Base-by-base conservation (phyloP, 129 eudicot genomes). In the Logfia minima region DNA sequence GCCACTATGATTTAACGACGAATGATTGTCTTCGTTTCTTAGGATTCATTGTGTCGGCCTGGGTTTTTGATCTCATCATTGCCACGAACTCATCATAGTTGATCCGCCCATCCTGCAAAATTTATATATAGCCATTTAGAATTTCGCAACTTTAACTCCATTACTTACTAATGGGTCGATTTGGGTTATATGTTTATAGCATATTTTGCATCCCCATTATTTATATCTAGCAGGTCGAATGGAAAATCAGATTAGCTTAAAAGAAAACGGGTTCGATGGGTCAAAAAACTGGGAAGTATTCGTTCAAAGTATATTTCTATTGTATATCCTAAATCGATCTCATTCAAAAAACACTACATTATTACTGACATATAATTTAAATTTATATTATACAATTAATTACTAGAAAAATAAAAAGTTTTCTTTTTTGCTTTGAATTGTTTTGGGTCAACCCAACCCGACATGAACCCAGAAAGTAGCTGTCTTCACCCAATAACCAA, bases 61-160 rank as follows among this genome's bases (percentile, higher is more conserved):
- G 92, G 13, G 90, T 96, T 93, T 82, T 93, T 84, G 75, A 64
- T 83, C 80, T 93, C 98, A 93, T 93, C 97, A 93, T 93, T 62
- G 97, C 97, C 67, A 84, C 96, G 79, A 93, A 93, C 70, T 93
- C 98, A 2, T 90, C 98, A 43, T 93, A 93, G 85, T 93, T 90
- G 51, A 93, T 89, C 60, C 96, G 91, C 1, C 98, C 97, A 80
- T 93, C 98, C 98, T 93, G 79, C 79, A 86, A 67, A 70, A 34
- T 65, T 67, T 31, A 16, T 43, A 75, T 39, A 26, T 28, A 67
- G 8, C 4, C 31, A 35, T 28, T 59, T 48, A 63, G 53, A 51
- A 45, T 51, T 4, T 61, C 8, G 13, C 4, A 61, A 39, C 35
- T 5, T 48, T 34, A 4, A 48, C 22, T 21, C 28, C 17, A 52